Base-by-base conservation (phyloP, 2,329 filamentous ascomycete genomes). In the Gliomastix tumulicola region DNA sequence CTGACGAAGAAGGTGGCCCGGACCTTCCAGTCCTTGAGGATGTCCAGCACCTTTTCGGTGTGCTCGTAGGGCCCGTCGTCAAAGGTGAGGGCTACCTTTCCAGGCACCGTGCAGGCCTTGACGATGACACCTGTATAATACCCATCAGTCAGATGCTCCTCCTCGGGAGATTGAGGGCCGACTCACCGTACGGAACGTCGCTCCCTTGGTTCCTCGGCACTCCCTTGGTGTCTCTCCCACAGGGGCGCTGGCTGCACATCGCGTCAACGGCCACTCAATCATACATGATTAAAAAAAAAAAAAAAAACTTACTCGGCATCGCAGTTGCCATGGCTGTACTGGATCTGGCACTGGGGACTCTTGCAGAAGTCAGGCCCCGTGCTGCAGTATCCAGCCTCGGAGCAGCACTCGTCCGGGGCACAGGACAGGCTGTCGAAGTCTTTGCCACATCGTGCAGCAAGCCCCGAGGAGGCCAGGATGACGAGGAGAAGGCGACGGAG, bases 1-100 rank as follows among this genome's bases (percentile, higher is more conserved):
- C 58, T 56, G 31, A 68, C 51, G 46, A 68, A 70, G 47, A 60
- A 64, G 17, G 63, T 66, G 7, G 57, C 63, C 32, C 54, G 58
- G 36, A 55, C 48, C 6, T 53, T 32, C 21, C 50, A 45, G 5
- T 49, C 30, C 17, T 53, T 49, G 11, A 66, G 42, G 2, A 59
- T 35, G 38, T 67, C 57, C 18, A 73, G 58, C 6, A 73, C 46
- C 9, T 51, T 47, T 7, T 45, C 42, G 5, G 69, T 73, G 45
- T 59, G 69, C 4, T 43, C 37, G 39, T 54, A 64, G 1, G 68
- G 68, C 0, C 66, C 67, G 35, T 71, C 68, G 42, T 71, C 68
- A 44, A 62, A 69, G 1, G 66, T 69, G 19, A 71, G 50, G 2
- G 68, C 67, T 25, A 67, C 51, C 37, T 53, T 51, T 17, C 56